These are phyloP conservation scores for Lycium barbarum DNA, from an alignment of 257 asterid genomes.

Conservation along the genomic window DNA sequence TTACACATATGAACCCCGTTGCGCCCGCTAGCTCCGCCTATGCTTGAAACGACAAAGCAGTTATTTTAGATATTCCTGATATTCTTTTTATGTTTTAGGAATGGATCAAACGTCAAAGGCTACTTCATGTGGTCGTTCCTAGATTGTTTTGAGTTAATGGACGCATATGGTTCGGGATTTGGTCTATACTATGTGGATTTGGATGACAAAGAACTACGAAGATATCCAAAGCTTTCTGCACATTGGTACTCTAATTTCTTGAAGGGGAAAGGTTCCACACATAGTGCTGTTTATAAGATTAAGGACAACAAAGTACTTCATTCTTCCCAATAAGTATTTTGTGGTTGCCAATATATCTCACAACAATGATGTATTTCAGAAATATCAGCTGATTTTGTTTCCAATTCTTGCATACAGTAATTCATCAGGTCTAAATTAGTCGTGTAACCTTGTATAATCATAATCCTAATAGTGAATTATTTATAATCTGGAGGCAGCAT, in stretches of 20 bases:
- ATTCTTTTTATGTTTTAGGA: slow-evolving; percentile 38
- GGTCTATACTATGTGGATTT: slow-evolving; percentile 68
- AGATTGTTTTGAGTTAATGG: slow-evolving; percentile 61
- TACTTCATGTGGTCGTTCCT: slow-evolving; percentile 66
- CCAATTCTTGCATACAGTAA: neutral
- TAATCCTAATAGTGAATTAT: neutral
- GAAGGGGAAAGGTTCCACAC: slow-evolving; percentile 37
- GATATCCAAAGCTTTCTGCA: slow-evolving; percentile 60
- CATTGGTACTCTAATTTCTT: slow-evolving; percentile 60
- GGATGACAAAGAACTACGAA: slow-evolving; percentile 48
- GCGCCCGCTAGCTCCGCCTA: neutral
- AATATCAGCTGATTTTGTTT: neutral
- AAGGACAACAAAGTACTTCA: neutral
- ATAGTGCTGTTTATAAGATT: slow-evolving; percentile 7
- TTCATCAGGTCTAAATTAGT: neutral
- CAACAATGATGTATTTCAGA: neutral
- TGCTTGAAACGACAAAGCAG: neutral
- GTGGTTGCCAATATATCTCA: neutral
- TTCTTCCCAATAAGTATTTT: slow-evolving; percentile 1
- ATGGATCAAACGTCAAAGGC: slow-evolving; percentile 61
- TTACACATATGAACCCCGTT: too few species aligned
- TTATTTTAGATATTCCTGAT: neutral
- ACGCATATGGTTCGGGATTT: slow-evolving; percentile 42
- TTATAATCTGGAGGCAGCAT: neutral
- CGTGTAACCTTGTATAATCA: neutral